Evolutionary conservation across 2,329 filamentous ascomycete genomes (phyloP).

Genomic region (Trichophyton simii): DNA sequence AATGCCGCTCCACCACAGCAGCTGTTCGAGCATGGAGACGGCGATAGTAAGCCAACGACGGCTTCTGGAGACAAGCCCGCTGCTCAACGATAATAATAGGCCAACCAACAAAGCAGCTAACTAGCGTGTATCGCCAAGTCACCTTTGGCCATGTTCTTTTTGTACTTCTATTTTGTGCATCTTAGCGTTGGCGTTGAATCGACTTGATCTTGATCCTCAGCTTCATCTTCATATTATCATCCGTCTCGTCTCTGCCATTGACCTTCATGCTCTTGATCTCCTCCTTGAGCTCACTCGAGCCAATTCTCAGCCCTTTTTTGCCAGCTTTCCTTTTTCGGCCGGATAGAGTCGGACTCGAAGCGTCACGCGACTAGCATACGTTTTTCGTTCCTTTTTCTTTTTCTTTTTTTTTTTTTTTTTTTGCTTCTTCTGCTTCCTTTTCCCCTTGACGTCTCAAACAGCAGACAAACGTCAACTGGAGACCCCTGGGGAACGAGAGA

Average conservation of each 20-base stretch:
- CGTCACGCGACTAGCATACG: not conserved
- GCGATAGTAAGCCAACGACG: not conserved
- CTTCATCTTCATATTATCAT: not conserved
- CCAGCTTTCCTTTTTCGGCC: not conserved
- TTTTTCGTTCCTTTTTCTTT: not conserved
- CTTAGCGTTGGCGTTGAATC: slow-evolving; percentile 3
- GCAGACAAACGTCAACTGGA: not conserved
- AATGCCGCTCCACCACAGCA: slow-evolving; percentile 13
- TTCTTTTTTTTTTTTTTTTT: not conserved
- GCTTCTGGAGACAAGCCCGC: not conserved
- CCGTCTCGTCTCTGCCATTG: not conserved
- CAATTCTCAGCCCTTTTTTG: not conserved
- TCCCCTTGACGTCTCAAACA: not conserved
- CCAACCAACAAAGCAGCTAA: too few species aligned
- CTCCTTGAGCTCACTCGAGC: not conserved
- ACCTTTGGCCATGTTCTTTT: not conserved
- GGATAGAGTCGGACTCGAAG: not conserved
- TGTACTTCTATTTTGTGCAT: not conserved
- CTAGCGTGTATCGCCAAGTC: not conserved
- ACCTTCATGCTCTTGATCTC: not conserved
- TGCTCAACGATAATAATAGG: not conserved
- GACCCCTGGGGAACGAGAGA: not conserved
- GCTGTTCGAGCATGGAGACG: not conserved
- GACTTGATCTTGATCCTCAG: not conserved
- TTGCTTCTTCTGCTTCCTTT: not conserved